Conservation (phyloP, 2,329 filamentous ascomycete species). For the Aspergillus bombycis region DNA sequence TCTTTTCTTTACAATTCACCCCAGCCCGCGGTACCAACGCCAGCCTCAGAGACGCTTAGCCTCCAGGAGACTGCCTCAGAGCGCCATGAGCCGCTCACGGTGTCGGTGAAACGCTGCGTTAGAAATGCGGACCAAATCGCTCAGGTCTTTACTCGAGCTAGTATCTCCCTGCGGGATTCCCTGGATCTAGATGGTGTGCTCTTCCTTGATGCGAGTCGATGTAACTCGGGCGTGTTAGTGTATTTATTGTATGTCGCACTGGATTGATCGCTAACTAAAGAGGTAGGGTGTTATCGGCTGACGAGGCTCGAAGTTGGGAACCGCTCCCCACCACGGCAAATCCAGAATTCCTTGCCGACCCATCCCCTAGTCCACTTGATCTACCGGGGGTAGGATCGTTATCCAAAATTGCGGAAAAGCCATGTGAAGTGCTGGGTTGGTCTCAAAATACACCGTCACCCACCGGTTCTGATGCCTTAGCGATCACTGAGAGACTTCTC, state of each 20-base stretch:
- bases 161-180: constrained; percentile 44
- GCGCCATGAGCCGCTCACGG: constrained; percentile 15
- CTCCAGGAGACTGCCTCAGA: constrained; percentile 23
- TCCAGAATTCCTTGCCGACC: constrained; percentile 19
- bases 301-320: constrained; percentile 27
- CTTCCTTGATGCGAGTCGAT: constrained; percentile 29
- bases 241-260: too few relatives aligned
- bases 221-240: constrained; percentile 25
- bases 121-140: constrained; percentile 13
- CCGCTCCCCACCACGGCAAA: constrained; percentile 20
- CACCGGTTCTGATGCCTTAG: not conserved
- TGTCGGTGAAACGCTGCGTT: constrained; percentile 11
- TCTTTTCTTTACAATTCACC: not conserved
- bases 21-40: not conserved
- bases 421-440: constrained; percentile 25
- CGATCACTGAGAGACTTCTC: constrained; percentile 22
- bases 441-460: constrained; percentile 11
- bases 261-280: not conserved
- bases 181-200: constrained; percentile 44
- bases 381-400: constrained; percentile 21
- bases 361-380: constrained; percentile 15
- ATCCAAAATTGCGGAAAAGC: constrained; percentile 15
- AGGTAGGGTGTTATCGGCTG: constrained; percentile 18
- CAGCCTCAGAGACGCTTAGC: too few relatives aligned
- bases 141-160: constrained; percentile 47